Evolutionary conservation across 164 flowering plant genomes (phyloP), one percentile per base, ranked within the genome.

Genomic region (Magnolia officinalis): DNA sequence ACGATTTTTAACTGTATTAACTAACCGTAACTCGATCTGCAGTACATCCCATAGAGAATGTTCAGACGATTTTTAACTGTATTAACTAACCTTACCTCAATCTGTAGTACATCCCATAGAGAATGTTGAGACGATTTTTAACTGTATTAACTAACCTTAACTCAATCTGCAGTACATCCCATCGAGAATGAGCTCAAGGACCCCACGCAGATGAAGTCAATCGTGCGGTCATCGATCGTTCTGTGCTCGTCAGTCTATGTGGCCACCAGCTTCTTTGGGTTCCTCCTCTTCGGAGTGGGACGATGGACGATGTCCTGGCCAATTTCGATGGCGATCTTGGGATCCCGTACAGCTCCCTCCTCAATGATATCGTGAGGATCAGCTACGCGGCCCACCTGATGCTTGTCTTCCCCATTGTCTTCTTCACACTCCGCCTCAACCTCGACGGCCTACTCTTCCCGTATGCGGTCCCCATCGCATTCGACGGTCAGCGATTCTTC

Each of bases 381-480:
- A 90, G 97, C 86, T 92, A 92, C 74, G 89, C 86, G 49, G 50
- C 87, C 72, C 97, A 92, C 82, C 84, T 92, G 78, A 90, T 92
- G 90, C 89, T 92, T 2, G 97, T 92, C 23, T 91, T 90, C 74
- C 97, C 97, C 2, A 85, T 90, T 49, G 89, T 90, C 50, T 91
- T 91, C 80, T 90, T 88, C 84, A 81, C 95, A 7, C 87, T 92
- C 21, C 92, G 95, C 23, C 89, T 91, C 76, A 91, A 90, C 61
- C 13, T 92, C 3, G 91, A 92, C 73, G 94, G 92, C 6, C 88
- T 92, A 45, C 87, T 92, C 31, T 91, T 89, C 75, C 91, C 94
- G 1, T 76, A 75, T 74, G 85, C 94, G 19, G 76, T 80, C 49
- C 90, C 95, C 18, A 79, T 92, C 26, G 78, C 81, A 1, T 76